phyloP scores from a whole-genome alignment of 164 flowering plant species.

The Umbilicus rupestris region DNA sequence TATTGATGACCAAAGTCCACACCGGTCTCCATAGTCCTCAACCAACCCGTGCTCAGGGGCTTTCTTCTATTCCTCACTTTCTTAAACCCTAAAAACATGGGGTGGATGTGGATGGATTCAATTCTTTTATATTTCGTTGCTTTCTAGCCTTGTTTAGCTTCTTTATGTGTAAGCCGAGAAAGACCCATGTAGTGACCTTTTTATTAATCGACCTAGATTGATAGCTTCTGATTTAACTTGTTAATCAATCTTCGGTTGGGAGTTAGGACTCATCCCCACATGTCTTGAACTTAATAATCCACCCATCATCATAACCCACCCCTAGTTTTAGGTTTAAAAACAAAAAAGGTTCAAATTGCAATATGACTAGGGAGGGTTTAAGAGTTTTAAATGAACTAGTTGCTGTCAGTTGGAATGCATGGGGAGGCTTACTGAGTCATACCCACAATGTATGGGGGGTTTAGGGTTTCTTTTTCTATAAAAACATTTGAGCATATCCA shows the following conservation, averaged over 20 bases:
- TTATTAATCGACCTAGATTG: too few relatives aligned
- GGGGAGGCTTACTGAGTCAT: constrained; percentile 4
- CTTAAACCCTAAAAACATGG: too few relatives aligned
- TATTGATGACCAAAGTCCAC: too few relatives aligned
- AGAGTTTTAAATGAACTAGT: neutral
- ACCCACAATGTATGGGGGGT: constrained; percentile 2
- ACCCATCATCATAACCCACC: neutral
- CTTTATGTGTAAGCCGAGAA: too few relatives aligned
- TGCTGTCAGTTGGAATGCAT: neutral
- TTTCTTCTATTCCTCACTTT: too few relatives aligned
- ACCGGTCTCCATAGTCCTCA: too few relatives aligned
- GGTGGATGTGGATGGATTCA: too few relatives aligned
- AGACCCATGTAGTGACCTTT: too few relatives aligned
- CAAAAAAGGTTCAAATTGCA: neutral
- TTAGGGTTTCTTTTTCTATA: neutral
- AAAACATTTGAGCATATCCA: neutral
- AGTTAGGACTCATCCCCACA: neutral
- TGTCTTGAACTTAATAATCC: too few relatives aligned
- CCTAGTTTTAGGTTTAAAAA: neutral
- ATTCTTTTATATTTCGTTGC: too few relatives aligned
- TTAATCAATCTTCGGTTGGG: neutral
- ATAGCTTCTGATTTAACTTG: neutral
- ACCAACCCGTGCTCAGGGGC: too few relatives aligned
- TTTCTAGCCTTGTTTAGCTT: too few relatives aligned
- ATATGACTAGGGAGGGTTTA: neutral